Evolutionary conservation across 306 rosid species (phyloP), one percentile per base, ranked within the genome.

Genomic region (Lablab purpureus): DNA sequence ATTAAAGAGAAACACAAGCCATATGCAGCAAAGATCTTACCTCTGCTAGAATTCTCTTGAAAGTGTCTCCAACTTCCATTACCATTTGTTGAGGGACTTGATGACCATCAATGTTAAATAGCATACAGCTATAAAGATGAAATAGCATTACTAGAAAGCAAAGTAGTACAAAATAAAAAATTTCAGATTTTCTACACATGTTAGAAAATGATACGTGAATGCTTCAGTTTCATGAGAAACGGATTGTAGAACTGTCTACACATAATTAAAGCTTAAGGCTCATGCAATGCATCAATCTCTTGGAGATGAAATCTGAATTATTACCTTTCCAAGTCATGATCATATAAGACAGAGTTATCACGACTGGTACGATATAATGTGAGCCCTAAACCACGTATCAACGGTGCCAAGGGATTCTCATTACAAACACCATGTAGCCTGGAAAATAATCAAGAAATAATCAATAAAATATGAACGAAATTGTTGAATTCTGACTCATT

Each of bases 271-370:
- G 50, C 13, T 30, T 17, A 59, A 4, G 59, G 36, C 30, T 18
- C 13, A 27, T 37, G 41, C 41, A 7, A 37, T 37, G 7, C 41
- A 58, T 40, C 58, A 56, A 69, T 45, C 40, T 45, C 56, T 6
- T 50, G 56, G 10, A 50, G 4, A n/a, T 1, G 18, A 50, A 50
- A 50, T n/a, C 56, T 37, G 50, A 43, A 47, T 47, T n/a, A 55
- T 78, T 86, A 93, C 98, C 98, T 93, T 81, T 91, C 94, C 82
- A 93, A 82, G 87, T 91, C 98, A 87, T 93, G 98, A 84, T 93
- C 98, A 83, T 93, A 93, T 79, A 93, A 83, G 52, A 93, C 91
- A 78, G 96, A 93, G 87, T 93, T 71, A 46, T 93, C 94, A 65
- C 93, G 91, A 80, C 98, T 88, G 30, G 98, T 93, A 46, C 97